Base-by-base conservation (phyloP, 2,329 filamentous ascomycete genomes). In the Hypoxylon sp. region DNA sequence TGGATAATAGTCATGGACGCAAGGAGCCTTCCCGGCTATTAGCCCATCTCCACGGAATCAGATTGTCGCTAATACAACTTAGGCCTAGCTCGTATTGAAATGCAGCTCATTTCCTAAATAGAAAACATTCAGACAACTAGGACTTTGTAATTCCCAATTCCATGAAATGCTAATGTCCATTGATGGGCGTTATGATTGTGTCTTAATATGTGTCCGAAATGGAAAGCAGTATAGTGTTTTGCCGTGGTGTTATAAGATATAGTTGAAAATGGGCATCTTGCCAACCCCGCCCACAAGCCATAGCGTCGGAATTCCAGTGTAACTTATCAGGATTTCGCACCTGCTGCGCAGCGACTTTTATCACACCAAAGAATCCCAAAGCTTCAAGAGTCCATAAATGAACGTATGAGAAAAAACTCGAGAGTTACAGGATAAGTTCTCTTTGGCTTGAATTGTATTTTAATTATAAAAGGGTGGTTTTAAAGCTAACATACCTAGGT, bases 1-100 rank as follows among this genome's bases (percentile, higher is more conserved):
- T 41, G 54, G 54, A 30, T 58, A 58, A 58, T 48, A 50, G 23
- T n/a, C 11, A 47, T 29, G 19, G 41, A 16, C 25, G 19, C 14
- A 39, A 45, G 19, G 11, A n/a, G 12, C 19, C 29, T 51, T 50
- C 43, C 16, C 50, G 48, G 58, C 48, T 48, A 61, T 61, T 43
- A 25, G 27, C 41, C 39, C 23, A 37, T 25, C 21, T 50, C 56
- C 41, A 52, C 23, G 21, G 19, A 5, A 34, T 39, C 46, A 39
- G 8, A 52, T 50, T 30, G 16, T 19, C 19, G 8, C 16, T 34
- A 46, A 27, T 25, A 32, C 56, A 34, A 59, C 19, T 52, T 51
- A 37, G 14, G 56, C 45, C 9, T 57, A 50, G 43, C 23, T 48
- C 14, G 8, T 19, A 16, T 29, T 34, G 16, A 14, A 27, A 37